phyloP scores from a whole-genome alignment of 148 eudicot genomes.

The Gaultheria prostrata region DNA sequence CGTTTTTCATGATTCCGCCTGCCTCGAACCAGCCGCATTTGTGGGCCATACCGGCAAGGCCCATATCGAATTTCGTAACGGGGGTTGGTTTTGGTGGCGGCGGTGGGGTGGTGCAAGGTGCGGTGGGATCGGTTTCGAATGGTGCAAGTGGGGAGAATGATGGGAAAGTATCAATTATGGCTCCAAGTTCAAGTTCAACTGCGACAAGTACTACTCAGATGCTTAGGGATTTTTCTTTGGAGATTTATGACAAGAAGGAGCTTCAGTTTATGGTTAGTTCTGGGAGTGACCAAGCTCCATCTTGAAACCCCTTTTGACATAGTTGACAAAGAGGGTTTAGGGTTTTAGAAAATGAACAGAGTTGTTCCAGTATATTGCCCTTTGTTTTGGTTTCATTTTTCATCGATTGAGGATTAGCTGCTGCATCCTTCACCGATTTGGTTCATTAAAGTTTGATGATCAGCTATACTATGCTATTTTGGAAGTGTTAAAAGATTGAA shows the following conservation, averaged over 20 bases:
- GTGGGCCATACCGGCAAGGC: conserved; percentile 77
- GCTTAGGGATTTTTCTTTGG: conserved; percentile 68
- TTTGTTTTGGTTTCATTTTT: neutral
- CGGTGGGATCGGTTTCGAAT: conserved; percentile 22
- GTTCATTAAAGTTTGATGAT: no score
- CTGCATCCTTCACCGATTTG: no score
- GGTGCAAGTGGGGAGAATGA: conserved; percentile 18
- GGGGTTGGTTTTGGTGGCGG: conserved; percentile 14
- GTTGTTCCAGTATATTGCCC: neutral
- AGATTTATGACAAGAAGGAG: conserved; percentile 66
- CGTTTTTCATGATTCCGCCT: conserved; percentile 33
- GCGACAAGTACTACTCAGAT: conserved; percentile 18
- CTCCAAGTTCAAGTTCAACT: conserved; percentile 33
- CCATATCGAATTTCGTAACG: conserved; percentile 34
- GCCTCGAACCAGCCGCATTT: conserved; percentile 39
- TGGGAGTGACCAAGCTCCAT: neutral
- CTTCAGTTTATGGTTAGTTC: conserved; percentile 60
- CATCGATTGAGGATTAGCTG: no score
- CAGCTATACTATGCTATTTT: no score
- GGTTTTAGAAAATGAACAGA: neutral
- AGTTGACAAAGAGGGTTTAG: neutral
- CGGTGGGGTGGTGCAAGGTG: conserved; percentile 16
- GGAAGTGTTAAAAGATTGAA: no score
- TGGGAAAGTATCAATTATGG: conserved; percentile 34
- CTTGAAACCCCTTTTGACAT: neutral